Evolutionary conservation across 306 rosid genomes (phyloP), one percentile per base, ranked within the genome.

Genomic region (Prinsepia uniflora): DNA sequence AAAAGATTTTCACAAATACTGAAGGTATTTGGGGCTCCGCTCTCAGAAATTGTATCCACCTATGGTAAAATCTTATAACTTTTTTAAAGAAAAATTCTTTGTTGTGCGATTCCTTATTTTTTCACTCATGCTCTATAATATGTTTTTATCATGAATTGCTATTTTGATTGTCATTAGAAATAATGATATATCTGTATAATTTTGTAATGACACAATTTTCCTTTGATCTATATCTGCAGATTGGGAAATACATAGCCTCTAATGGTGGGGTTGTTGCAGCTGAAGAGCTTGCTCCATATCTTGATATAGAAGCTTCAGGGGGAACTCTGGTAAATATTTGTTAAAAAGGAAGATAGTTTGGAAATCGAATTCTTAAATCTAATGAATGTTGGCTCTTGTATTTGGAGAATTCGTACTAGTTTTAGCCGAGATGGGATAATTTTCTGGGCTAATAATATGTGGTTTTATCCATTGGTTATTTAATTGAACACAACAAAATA

Each of bases 241-340:
- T 95, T 70, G 99, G 99, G 74, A 90, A 95, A 65, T 91, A 95
- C 81, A 89, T 95, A 84, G 41, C 96, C 70, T 89, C 97, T 65
- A 89, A 95, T 75, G 97, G 96, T 75, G 99, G 97, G 63, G 97
- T 95, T 75, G 96, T 95, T 59, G 78, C 99, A 46, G 96, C 99
- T 44, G 99, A 95, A 86, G 99, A 95, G 82, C 87, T 95, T 75
- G 96, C 96, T 73, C 99, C 97, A 46, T 95, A 87, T 85, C 91
- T 91, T 82, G 97, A 91, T 67, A 66, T 95, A 72, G 85, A 86
- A 63, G 75, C 89, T 60, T 63, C 71, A 0, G 85, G 80, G 71
- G 79, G 70, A 54, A 72, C 82, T 19, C 72, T 74, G 83, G 99
- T 95, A 76, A 80, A 79, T 78, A 80, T 18, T n/a, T n/a, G n/a